phyloP scores from a whole-genome alignment of 1,139 yeast genomes.

The Yarrowia galli region DNA sequence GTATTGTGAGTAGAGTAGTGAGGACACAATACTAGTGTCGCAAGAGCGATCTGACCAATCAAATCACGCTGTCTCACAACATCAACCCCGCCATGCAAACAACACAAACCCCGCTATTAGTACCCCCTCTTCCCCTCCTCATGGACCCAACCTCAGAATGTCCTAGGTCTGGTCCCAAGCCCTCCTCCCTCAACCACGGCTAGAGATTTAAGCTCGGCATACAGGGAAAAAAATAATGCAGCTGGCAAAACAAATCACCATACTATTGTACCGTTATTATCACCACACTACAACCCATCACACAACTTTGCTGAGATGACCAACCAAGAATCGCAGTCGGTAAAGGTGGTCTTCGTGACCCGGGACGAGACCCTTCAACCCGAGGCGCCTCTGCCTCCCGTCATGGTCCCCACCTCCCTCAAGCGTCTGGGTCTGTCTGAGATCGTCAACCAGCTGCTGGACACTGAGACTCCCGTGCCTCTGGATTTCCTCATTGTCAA shows the following conservation, averaged over 20 bases:
- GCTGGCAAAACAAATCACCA: conserved; percentile 29
- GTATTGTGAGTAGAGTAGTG: background rate
- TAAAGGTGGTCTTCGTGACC: conserved; percentile 84
- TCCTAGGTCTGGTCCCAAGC: background rate
- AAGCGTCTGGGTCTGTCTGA: conserved; percentile 94
- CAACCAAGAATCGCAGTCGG: conserved; percentile 29
- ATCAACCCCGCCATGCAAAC: background rate
- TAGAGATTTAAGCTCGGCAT: conserved; percentile 36
- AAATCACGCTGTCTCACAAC: too few species aligned
- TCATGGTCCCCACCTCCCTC: conserved; percentile 83
- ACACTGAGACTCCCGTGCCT: conserved; percentile 70
- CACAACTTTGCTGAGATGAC: conserved; percentile 21
- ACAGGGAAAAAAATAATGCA: conserved; percentile 35
- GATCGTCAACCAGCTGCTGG: conserved; percentile 86
- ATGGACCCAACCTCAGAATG: conserved; percentile 12
- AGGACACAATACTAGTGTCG: too few species aligned
- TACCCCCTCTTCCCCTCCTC: background rate
- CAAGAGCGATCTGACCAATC: too few species aligned
- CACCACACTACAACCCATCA: conserved; percentile 13
- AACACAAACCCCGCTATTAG: background rate
- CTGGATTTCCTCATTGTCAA: conserved; percentile 78
- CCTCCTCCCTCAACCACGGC: conserved; percentile 16
- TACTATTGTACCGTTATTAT: background rate
- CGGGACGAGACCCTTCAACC: conserved; percentile 80
- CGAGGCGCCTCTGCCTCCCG: conserved; percentile 66